These are phyloP conservation scores for Sordaria brevicollis DNA, from an alignment of 495 filamentous ascomycete genomes.

Conservation along the genomic window DNA sequence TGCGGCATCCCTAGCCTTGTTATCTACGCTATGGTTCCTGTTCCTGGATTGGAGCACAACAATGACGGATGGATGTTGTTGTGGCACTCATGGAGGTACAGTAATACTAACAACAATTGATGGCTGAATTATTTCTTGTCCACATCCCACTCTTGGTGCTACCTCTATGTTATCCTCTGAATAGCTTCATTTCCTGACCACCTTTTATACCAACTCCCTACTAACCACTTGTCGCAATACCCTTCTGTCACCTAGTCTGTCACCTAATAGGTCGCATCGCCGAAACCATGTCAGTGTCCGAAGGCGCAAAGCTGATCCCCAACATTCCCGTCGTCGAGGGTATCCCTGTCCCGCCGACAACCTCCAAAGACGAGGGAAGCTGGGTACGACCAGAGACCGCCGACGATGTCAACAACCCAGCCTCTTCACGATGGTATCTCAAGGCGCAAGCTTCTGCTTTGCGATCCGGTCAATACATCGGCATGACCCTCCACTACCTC, in stretches of 20 bases:
- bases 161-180: not conserved
- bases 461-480: conserved; percentile 67
- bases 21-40: no score
- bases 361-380: conserved; percentile 1
- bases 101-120: not conserved
- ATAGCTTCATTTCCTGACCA: not conserved
- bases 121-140: not conserved
- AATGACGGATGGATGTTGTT: not conserved
- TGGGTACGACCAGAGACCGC: conserved; percentile 22
- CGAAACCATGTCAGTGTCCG: not conserved
- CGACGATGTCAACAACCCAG: conserved; percentile 24
- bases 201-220: not conserved
- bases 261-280: not conserved
- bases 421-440: conserved; percentile 57
- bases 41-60: not conserved
- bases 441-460: conserved; percentile 61
- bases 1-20: not conserved
- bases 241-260: not conserved
- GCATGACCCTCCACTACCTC: conserved; percentile 67
- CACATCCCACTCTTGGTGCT: not conserved
- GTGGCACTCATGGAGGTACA: not conserved
- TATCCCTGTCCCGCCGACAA: conserved; percentile 20
- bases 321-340: conserved; percentile 25
- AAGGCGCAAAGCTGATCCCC: conserved; percentile 7
- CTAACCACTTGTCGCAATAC: not conserved